These are phyloP conservation scores for Calonectria henricotiae DNA, from an alignment of 2,329 filamentous ascomycete genomes.

Conservation along the genomic window DNA sequence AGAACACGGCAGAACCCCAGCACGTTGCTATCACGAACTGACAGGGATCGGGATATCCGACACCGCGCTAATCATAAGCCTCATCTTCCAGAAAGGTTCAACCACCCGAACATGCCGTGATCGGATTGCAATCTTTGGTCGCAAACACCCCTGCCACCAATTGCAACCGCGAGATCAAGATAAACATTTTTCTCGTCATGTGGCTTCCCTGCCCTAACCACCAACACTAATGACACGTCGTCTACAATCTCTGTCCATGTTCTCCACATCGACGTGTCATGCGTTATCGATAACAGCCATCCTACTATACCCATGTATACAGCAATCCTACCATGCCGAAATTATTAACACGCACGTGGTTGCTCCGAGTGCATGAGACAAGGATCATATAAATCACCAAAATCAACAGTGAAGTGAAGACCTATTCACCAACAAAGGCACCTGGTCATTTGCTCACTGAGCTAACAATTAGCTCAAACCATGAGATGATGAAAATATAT, in stretches of 20 bases:
- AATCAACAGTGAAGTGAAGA: too few relatives aligned
- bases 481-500: too few relatives aligned
- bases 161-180: neutral
- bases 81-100: conserved; percentile 14
- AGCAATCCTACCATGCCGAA: too few relatives aligned
- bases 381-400: too few relatives aligned
- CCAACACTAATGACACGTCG: neutral
- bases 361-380: too few relatives aligned
- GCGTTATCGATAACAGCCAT: neutral
- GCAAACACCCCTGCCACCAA: neutral
- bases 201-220: neutral
- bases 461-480: too few relatives aligned
- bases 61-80: neutral
- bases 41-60: conserved; percentile 24
- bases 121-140: neutral
- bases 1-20: neutral
- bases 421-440: too few relatives aligned
- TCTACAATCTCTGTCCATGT: neutral
- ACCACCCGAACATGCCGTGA: neutral
- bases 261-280: neutral
- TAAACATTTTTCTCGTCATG: neutral
- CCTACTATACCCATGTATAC: too few relatives aligned
- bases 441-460: too few relatives aligned
- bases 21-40: neutral
- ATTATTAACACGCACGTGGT: too few relatives aligned